A percentile compares a stretch with the other conserved stretches of the same genome.
These are phyloP conservation scores for Ilex aquifolium DNA, from an alignment of 257 asterid genomes.

Conservation along the genomic window DNA sequence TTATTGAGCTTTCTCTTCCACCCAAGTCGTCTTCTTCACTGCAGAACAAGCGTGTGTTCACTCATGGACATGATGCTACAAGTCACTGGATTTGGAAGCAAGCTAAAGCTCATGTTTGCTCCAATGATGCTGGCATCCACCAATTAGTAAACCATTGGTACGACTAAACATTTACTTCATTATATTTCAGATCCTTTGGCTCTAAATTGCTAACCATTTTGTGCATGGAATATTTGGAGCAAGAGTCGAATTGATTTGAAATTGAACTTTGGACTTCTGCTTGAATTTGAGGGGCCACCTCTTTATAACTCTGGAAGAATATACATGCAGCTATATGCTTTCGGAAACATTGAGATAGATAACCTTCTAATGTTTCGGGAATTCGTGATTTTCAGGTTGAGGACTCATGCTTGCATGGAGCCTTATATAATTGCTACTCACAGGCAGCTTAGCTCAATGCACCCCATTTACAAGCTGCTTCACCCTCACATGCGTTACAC, in stretches of 20 bases:
- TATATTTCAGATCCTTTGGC: too few species aligned
- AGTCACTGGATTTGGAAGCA: slow-evolving; percentile 75
- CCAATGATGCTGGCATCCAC: slow-evolving; percentile 88
- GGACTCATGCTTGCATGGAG: slow-evolving; percentile 89
- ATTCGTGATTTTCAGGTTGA: slow-evolving; percentile 52
- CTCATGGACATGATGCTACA: slow-evolving; percentile 73
- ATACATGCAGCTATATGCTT: background rate
- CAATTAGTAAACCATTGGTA: slow-evolving; percentile 94
- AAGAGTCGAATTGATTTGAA: too few species aligned
- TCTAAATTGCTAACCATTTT: too few species aligned
- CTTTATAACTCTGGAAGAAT: too few species aligned
- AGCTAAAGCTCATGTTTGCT: slow-evolving; percentile 89
- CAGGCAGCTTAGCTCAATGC: slow-evolving; percentile 85
- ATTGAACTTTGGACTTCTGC: too few species aligned
- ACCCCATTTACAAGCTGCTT: slow-evolving; percentile 67
- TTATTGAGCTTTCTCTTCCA: slow-evolving; percentile 57
- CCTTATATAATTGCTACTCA: slow-evolving; percentile 83
- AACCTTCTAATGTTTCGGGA: background rate
- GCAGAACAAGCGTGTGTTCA: slow-evolving; percentile 46
- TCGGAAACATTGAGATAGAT: background rate
- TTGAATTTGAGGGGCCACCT: too few species aligned
- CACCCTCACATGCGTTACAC: slow-evolving; percentile 92
- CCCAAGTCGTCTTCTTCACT: slow-evolving; percentile 42
- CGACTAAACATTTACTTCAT: background rate
- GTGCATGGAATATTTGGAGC: too few species aligned